Conservation (phyloP, 495 filamentous ascomycete genomes). For the Lasiosphaeria ovina region DNA sequence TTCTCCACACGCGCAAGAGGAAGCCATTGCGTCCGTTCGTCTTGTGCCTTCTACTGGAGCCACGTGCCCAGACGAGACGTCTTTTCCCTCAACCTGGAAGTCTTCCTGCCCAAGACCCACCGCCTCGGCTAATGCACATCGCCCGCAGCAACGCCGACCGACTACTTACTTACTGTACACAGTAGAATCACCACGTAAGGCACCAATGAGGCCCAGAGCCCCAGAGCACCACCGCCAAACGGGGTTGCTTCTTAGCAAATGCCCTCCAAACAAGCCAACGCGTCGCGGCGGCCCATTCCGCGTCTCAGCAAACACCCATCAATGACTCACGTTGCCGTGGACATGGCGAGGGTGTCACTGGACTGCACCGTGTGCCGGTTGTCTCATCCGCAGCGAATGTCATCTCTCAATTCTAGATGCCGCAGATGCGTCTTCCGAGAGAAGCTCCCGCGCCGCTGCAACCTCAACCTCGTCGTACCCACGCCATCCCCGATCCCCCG, state of each 20-base stretch:
- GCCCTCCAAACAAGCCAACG: slow-evolving; percentile 6
- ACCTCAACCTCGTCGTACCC: slow-evolving; percentile 74
- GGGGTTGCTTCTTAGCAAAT: neutral
- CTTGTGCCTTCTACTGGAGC: slow-evolving; percentile 28
- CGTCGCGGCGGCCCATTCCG: neutral
- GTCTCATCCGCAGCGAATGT: slow-evolving; percentile 13
- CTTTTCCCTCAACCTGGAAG: slow-evolving; percentile 9
- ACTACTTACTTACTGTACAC: too few species aligned
- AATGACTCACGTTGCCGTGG: slow-evolving; percentile 28
- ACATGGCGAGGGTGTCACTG: slow-evolving; percentile 29
- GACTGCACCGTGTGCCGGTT: slow-evolving; percentile 20
- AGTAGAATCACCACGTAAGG: slow-evolving; percentile 5
- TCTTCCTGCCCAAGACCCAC: slow-evolving; percentile 38
- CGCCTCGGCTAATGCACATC: slow-evolving; percentile 23
- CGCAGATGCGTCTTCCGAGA: slow-evolving; percentile 47
- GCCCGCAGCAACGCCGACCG: too few species aligned
- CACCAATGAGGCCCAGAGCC: slow-evolving; percentile 23
- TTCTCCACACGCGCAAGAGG: slow-evolving; percentile 17
- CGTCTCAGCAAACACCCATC: slow-evolving; percentile 9
- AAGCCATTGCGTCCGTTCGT: slow-evolving; percentile 7
- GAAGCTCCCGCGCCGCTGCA: slow-evolving; percentile 70
- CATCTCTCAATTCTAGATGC: slow-evolving; percentile 33
- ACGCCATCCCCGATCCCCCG: slow-evolving; percentile 63
- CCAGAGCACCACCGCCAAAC: slow-evolving; percentile 6
- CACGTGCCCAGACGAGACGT: slow-evolving; percentile 26